Evolutionary conservation across 306 rosid genomes (phyloP), one percentile per base, ranked within the genome.

Genomic region (Rubus idaeus): DNA sequence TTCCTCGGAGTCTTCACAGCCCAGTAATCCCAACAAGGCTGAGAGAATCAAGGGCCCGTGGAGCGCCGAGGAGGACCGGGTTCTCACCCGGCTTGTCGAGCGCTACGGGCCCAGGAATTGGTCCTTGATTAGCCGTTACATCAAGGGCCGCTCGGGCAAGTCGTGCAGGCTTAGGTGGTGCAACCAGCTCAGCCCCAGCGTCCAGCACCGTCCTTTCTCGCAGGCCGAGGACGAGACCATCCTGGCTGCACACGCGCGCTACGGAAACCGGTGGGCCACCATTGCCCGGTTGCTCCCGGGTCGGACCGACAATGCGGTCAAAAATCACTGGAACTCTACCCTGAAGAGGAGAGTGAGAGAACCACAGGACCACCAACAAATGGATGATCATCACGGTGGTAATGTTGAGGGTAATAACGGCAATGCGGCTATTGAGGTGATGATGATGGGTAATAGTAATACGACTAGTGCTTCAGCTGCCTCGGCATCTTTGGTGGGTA

Each of bases 251-350:
- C 99, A 92, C 13, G 84, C 88, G 18, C 91, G 78, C 61, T 88
- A 84, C 70, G 98, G 99, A 0, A 96, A 96, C 87, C 75, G 98
- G 44, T 96, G 99, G 99, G 98, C 99, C 79, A 89, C 98, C 83
- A 96, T 96, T 71, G 99, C 99, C 6, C 83, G 98, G 1, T 68
- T 92, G 17, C 88, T 95, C 4, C 99, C 96, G 4, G 99, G 99
- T 17, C 86, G 99, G 73, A 96, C 99, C 5, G 99, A 96, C 45
- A 96, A 96, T 79, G 97, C 99, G 4, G 91, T 96, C 0, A 96
- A 96, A 82, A 96, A 96, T 68, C 99, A 96, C 84, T 96, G 99
- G 99, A 96, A 96, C 73, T 96, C 99, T 12, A 93, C 98, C 4
- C 88, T 96, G 16, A 96, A 96, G 88, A 83, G 98, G 18, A 84